These are phyloP conservation scores for Moesziomyces sp. DNA, from an alignment of 1,284 basidiomycete genomes.

Conservation along the genomic window DNA sequence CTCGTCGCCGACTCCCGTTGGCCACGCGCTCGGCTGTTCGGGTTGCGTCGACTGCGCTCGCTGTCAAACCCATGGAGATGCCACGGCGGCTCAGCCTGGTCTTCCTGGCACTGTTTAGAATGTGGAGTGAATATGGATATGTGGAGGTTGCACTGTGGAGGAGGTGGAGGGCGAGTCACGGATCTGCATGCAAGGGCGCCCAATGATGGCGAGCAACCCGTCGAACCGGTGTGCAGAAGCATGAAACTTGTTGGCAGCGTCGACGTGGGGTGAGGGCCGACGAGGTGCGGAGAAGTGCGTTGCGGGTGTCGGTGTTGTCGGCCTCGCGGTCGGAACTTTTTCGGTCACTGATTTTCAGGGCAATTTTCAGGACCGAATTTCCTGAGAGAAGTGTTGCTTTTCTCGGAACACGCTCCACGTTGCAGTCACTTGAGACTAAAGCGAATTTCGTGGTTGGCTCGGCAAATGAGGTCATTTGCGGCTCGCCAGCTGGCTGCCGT, in stretches of 20 bases:
- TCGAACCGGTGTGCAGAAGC: too few species aligned
- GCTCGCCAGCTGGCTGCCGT: background rate
- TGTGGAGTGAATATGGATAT: constrained; percentile 70
- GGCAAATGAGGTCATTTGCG: constrained; percentile 25
- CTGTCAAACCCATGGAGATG: too few species aligned
- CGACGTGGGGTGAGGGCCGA: background rate
- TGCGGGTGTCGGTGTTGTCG: background rate
- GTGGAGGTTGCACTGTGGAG: constrained; percentile 73
- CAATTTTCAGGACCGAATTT: background rate
- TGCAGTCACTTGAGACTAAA: constrained; percentile 5
- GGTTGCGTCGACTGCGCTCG: too few species aligned
- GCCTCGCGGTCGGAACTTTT: background rate
- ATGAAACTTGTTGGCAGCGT: too few species aligned
- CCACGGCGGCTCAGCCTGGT: too few species aligned
- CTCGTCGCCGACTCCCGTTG: background rate
- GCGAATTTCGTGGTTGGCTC: constrained; percentile 17
- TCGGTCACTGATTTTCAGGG: background rate
- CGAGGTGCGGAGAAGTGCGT: background rate
- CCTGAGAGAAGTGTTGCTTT: background rate
- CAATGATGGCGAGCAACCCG: too few species aligned
- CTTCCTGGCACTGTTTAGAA: too few species aligned
- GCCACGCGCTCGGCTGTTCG: too few species aligned
- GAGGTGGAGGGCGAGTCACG: constrained; percentile 63
- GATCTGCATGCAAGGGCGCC: too few species aligned
- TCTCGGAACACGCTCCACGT: background rate